Evolutionary conservation across 495 filamentous ascomycete genomes (phyloP), one percentile per base, ranked within the genome.

Genomic region (Tuber borchii): DNA sequence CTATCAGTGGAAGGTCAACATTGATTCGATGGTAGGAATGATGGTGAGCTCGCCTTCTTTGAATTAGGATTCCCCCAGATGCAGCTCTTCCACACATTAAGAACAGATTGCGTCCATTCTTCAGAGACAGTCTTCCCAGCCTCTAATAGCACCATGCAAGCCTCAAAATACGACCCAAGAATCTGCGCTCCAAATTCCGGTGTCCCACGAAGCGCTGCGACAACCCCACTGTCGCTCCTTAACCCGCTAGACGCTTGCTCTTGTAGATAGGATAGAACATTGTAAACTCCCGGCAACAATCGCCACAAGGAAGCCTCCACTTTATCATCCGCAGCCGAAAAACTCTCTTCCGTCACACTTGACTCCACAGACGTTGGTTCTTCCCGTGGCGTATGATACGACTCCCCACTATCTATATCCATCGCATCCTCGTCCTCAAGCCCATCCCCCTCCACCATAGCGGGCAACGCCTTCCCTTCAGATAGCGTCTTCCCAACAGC

Each of bases 61-160:
- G 51, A 71, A 71, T 83, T 76, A 34, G 78, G 75, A 72, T 75
- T 81, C 31, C 81, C 81, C 78, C 81, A 83, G 39, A 83, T 44
- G 69, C 81, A 82, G 26, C 74, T 71, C 31, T 72, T 75, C 81
- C 81, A 83, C 39, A 83, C 31, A 74, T 71, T 72, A 14, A 83
- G 48, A n/a, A 81, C 71, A 42, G 76, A 51, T 16, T 68, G 42
- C 39, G 73, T 75, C 76, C 76, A 80, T 16, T 45, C 65, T n/a
- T 77, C 46, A 12, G 75, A 71, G 31, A 75, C 37, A 14, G 65
- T 26, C 10, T 73, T 3, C 26, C 31, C 81, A 43, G 42, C 45
- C n/a, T 65, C 65, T 17, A 78, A 22, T 65, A 82, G 39, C 31
- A 71, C n/a, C 44, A 42, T 56, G 31, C 65, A 79, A 31, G 70